Conservation (phyloP, 495 filamentous ascomycete species). For the Margaritispora aquatica region DNA sequence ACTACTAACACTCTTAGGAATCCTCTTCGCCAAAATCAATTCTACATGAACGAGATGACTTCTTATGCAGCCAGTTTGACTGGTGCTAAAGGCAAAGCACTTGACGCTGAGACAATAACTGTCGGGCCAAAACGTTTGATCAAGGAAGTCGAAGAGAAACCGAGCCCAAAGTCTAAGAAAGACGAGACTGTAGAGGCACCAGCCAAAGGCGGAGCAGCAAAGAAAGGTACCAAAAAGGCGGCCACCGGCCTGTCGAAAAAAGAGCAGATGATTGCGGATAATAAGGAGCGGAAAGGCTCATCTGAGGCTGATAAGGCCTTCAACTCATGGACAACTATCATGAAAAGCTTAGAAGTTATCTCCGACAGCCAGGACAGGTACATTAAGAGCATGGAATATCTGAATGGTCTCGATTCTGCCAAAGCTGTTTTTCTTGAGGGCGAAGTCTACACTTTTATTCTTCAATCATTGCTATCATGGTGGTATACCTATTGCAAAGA, state of each 20-base stretch:
- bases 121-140: constrained; percentile 30
- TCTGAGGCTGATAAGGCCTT: constrained; percentile 30
- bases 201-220: constrained; percentile 19
- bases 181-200: background rate
- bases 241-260: constrained; percentile 21
- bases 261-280: constrained; percentile 30
- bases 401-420: constrained; percentile 24
- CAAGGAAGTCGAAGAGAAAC: constrained; percentile 25
- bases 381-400: constrained; percentile 26
- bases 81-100: constrained; percentile 50
- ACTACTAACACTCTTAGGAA: constrained; percentile 9
- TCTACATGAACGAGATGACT: constrained; percentile 55
- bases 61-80: constrained; percentile 67
- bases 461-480: constrained; percentile 28
- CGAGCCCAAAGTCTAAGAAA: constrained; percentile 10
- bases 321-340: constrained; percentile 27
- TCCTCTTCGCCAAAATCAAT: constrained; percentile 35
- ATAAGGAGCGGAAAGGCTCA: constrained; percentile 25
- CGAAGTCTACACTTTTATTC: constrained; percentile 33
- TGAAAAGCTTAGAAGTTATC: constrained; percentile 25
- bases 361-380: constrained; percentile 25
- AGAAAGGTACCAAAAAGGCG: constrained; percentile 34
- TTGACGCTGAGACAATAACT: constrained; percentile 57
- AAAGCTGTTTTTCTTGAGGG: constrained; percentile 25
- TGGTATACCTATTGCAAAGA: constrained; percentile 28